Percentiles rank a stretch among this genome's conserved stretches.
These are phyloP conservation scores for Syzygium oleosum DNA, from an alignment of 345 rosid species.

Conservation along the genomic window DNA sequence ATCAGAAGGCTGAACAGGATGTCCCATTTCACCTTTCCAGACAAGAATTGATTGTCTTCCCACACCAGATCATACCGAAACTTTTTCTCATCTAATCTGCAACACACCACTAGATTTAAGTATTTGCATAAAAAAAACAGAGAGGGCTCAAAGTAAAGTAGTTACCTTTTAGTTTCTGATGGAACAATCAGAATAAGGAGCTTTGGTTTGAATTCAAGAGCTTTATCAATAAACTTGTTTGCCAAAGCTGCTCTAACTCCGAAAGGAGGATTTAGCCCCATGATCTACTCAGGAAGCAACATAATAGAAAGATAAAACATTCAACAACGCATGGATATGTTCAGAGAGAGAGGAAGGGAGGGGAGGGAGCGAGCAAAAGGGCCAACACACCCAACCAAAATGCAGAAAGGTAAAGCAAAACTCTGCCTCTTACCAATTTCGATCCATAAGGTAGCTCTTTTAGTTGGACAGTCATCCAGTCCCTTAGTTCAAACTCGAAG, in stretches of 20 bases:
- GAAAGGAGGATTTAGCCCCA: constrained; percentile 98
- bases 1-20: background rate
- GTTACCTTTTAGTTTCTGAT: constrained; percentile 71
- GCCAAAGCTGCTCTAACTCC: constrained; percentile 73
- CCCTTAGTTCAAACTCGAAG: constrained; percentile 69
- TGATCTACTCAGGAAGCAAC: constrained; percentile 37
- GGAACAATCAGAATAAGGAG: constrained; percentile 89
- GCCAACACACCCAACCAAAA: background rate
- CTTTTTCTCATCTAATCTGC: constrained; percentile 71
- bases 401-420: background rate
- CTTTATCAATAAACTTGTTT: constrained; percentile 67
- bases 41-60: constrained; percentile 53
- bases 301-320: background rate
- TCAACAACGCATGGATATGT: background rate
- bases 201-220: constrained; percentile 86
- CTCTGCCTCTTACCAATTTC: constrained; percentile 45
- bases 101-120: background rate
- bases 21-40: constrained; percentile 62
- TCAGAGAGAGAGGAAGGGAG: background rate
- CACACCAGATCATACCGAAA: constrained; percentile 62
- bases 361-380: background rate
- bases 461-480: constrained; percentile 67
- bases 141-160: background rate
- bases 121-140: background rate
- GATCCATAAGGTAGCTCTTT: constrained; percentile 68